Evolutionary conservation across 306 rosid species (phyloP).

Genomic region (Castanea sativa): DNA sequence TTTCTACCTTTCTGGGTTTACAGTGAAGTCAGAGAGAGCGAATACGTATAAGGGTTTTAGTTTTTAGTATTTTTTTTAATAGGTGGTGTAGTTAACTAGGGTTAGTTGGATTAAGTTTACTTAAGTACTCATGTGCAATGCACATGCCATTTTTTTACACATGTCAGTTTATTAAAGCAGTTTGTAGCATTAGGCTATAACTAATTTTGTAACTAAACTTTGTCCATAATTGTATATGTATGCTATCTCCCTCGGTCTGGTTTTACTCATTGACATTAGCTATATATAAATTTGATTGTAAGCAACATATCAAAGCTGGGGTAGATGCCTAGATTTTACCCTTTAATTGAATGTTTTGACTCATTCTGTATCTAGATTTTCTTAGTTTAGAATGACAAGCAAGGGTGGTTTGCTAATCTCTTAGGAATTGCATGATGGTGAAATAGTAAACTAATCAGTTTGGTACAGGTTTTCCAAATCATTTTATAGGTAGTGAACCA

Average conservation of each 20-base stretch:
- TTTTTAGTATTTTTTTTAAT: no score
- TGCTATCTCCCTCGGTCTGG: not conserved
- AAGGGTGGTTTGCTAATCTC: not conserved
- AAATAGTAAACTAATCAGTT: not conserved
- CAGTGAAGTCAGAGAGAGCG: no score
- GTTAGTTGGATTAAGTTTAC: no score
- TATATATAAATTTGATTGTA: not conserved
- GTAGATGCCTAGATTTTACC: not conserved
- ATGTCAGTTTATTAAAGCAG: no score
- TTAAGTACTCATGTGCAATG: no score
- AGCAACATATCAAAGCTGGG: slow-evolving; percentile 1
- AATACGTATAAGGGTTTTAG: no score
- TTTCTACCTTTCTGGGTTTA: no score
- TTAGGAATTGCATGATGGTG: not conserved
- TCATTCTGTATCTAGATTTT: not conserved
- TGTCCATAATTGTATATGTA: not conserved
- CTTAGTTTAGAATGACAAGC: not conserved
- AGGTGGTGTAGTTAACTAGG: no score
- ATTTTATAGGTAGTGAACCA: not conserved
- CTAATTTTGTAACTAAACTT: no score
- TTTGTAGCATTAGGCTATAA: no score
- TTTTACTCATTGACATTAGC: not conserved
- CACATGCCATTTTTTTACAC: no score
- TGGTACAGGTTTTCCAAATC: not conserved
- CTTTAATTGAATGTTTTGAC: not conserved